Conservation (phyloP, 1,284 basidiomycete species). For the Ustilago vetiveriae region DNA sequence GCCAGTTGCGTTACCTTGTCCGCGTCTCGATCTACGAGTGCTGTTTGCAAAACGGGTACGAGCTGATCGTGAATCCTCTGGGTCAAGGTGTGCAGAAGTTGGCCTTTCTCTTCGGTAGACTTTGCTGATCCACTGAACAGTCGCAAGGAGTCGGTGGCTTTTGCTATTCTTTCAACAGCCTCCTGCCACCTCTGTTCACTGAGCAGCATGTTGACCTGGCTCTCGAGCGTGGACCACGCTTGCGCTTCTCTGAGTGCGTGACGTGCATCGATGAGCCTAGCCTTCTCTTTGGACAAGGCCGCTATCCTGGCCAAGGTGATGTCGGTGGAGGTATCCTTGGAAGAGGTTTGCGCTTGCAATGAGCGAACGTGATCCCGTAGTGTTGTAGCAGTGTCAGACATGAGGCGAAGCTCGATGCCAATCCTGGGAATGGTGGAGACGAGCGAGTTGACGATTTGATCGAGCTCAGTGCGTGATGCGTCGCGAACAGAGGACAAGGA, state of each 20-base stretch:
- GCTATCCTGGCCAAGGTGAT: slow-evolving; percentile 26
- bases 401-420: slow-evolving; percentile 33
- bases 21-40: slow-evolving; percentile 20
- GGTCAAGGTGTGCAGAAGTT: slow-evolving; percentile 31
- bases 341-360: slow-evolving; percentile 13
- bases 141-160: slow-evolving; percentile 35
- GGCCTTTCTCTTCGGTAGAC: slow-evolving; percentile 27
- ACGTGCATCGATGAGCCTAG: slow-evolving; percentile 32
- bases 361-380: slow-evolving; percentile 19
- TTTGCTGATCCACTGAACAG: slow-evolving; percentile 36
- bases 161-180: slow-evolving; percentile 36
- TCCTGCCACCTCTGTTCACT: slow-evolving; percentile 29
- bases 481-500: slow-evolving; percentile 30
- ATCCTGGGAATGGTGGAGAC: slow-evolving; percentile 35
- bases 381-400: slow-evolving; percentile 27
- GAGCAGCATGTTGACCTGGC: slow-evolving; percentile 32
- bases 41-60: slow-evolving; percentile 16
- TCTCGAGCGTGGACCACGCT: slow-evolving; percentile 50
- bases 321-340: slow-evolving; percentile 18
- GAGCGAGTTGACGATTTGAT: slow-evolving; percentile 35
- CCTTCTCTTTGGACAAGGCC: slow-evolving; percentile 29
- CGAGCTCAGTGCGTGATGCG: slow-evolving; percentile 24
- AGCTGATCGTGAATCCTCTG: slow-evolving; percentile 27
- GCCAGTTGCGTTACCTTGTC: slow-evolving; percentile 9
- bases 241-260: slow-evolving; percentile 52